Percentiles rank a stretch among this genome's conserved stretches.
Evolutionary conservation across 2,329 filamentous ascomycete genomes (phyloP).

Genomic region (Eutypella sp.): DNA sequence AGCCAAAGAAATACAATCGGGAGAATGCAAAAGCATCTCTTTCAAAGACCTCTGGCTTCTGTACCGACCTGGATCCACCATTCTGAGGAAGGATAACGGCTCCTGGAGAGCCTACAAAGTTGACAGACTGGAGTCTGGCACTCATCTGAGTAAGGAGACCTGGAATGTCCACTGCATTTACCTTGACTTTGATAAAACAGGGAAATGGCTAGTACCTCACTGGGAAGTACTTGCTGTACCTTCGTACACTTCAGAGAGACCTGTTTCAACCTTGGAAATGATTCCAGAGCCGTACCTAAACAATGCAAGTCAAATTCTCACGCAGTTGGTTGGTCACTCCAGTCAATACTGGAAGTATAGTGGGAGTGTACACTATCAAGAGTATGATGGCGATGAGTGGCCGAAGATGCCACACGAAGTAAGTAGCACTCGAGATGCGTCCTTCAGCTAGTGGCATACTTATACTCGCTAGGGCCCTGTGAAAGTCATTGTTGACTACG

Average conservation of each 20-base stretch:
- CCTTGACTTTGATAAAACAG: slow-evolving; percentile 13
- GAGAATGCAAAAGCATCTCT: slow-evolving; percentile 1
- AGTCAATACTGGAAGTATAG: slow-evolving; percentile 3
- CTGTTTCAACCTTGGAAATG: slow-evolving; percentile 8
- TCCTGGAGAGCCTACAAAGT: slow-evolving; percentile 13
- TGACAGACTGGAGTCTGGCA: slow-evolving; percentile 5
- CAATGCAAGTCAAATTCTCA: not conserved
- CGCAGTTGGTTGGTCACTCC: slow-evolving; percentile 3
- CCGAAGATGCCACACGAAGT: slow-evolving; percentile 5
- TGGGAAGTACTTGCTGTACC: slow-evolving; percentile 4
- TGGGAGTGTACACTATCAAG: slow-evolving; percentile 1
- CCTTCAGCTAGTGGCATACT: not conserved
- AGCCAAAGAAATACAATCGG: not conserved
- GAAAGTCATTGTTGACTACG: slow-evolving; percentile 13
- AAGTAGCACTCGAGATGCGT: not conserved
- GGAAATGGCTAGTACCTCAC: slow-evolving; percentile 9
- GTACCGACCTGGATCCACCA: slow-evolving; percentile 8
- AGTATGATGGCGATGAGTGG: slow-evolving; percentile 8
- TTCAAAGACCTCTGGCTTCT: slow-evolving; percentile 12
- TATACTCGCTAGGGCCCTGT: slow-evolving; percentile 3
- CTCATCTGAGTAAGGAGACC: not conserved
- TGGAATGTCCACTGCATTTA: slow-evolving; percentile 8
- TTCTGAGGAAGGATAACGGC: slow-evolving; percentile 10
- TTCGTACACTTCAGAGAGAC: slow-evolving; percentile 7
- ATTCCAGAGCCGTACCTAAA: slow-evolving; percentile 9